These are phyloP conservation scores for Karstenula rhodostoma DNA, from an alignment of 2,329 filamentous ascomycete genomes.

Conservation along the genomic window DNA sequence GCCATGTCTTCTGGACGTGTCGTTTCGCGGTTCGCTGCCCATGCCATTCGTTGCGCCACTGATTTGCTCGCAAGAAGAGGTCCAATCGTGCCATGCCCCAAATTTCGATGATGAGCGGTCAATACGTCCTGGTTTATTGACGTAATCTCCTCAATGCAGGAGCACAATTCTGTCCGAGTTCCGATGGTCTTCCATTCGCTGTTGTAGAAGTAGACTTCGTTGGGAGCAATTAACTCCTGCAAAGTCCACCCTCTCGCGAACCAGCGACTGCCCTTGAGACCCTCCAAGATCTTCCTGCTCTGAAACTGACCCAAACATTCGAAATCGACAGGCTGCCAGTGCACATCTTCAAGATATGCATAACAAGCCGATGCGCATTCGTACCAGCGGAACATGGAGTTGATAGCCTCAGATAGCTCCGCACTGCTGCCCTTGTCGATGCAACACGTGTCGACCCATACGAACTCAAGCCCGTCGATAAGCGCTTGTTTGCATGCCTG, in stretches of 20 bases:
- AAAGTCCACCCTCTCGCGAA: constrained; percentile 21
- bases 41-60: constrained; percentile 21
- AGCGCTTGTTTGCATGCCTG: constrained; percentile 3
- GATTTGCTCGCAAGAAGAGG: neutral
- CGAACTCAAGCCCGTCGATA: constrained; percentile 5
- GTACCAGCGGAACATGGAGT: constrained; percentile 18
- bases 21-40: constrained; percentile 26
- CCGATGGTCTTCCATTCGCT: constrained; percentile 16
- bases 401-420: constrained; percentile 3
- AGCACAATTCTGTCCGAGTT: neutral
- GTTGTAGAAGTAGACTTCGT: constrained; percentile 20
- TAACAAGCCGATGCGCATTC: constrained; percentile 14
- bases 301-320: neutral
- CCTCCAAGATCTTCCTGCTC: neutral
- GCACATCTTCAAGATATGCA: constrained; percentile 17
- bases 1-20: constrained; percentile 24
- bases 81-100: neutral
- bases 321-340: neutral
- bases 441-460: constrained; percentile 24
- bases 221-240: constrained; percentile 17
- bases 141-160: neutral
- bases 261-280: constrained; percentile 15
- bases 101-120: neutral
- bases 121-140: neutral
- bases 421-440: constrained; percentile 14